Evolutionary conservation across 2,329 filamentous ascomycete species (phyloP), one percentile per base, ranked within the genome.

Genomic region (Pestalotiopsis sp.): DNA sequence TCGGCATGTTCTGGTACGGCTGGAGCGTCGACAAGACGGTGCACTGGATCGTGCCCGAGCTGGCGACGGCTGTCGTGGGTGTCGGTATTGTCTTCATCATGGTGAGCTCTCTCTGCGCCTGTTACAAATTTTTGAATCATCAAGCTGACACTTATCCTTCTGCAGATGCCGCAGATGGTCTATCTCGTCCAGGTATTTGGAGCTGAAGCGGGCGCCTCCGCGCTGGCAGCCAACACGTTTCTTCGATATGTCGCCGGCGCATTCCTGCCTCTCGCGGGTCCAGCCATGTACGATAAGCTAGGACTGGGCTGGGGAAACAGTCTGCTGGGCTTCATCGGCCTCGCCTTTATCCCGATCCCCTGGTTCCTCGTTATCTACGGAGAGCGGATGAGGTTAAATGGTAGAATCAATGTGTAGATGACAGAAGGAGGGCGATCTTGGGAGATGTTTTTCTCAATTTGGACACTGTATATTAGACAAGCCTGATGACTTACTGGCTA

Each of bases 141-240:
- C 4, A n/a, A 52, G 45, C 45, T 52, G 20, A 52, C 17, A n/a
- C 1, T 9, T 20, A 41, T 52, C 17, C 25, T 31, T 9, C 45
- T n/a, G 6, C 17, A 52, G 69, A 71, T 81, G 14, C 67, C 70
- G 3, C 67, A 70, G 2, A 75, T 82, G 78, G 69, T 78, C 9
- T 75, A 75, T 36, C 66, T 75, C 6, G 73, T 76, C 0, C 74
- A 76, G 38, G 68, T 70, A 13, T 76, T 73, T 63, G 70, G 72
- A 1, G 49, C 71, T 41, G 80, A 73, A 73, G 78, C 41, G 81
- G 75, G 74, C 1, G 72, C 72, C 4, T 73, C 84, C 76, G 83
- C 83, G 0, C 82, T 87, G 59, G 83, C 86, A 59, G 87, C 84
- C 0, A 90, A 90, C 70, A 79, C 89, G 11, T 83, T 90, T 6